These are phyloP conservation scores for Aspergillus viridinutans DNA, from an alignment of 2,329 filamentous ascomycete species.

Conservation along the genomic window DNA sequence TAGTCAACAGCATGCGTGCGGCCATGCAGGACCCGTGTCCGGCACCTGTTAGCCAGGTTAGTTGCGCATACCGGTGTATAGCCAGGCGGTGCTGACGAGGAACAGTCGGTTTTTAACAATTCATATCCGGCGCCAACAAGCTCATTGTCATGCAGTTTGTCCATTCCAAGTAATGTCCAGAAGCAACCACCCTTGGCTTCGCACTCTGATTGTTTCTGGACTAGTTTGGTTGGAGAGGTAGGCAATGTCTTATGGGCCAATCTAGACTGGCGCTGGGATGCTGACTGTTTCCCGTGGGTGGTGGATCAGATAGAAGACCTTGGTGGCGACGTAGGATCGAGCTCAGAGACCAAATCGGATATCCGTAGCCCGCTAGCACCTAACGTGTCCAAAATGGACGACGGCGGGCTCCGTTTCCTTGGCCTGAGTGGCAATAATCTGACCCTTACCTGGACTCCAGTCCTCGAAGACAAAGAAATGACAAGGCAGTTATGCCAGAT, in stretches of 20 bases:
- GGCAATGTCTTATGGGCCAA: too few species aligned
- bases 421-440: background rate
- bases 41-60: background rate
- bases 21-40: too few species aligned
- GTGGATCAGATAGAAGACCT: background rate
- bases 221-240: background rate
- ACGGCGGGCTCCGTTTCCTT: background rate
- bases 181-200: background rate
- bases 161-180: background rate
- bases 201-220: background rate
- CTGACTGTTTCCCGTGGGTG: background rate
- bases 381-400: background rate
- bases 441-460: too few species aligned
- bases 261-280: background rate
- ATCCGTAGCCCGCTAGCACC: background rate
- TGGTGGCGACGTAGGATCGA: background rate
- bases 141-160: background rate
- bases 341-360: background rate
- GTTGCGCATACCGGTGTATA: too few species aligned
- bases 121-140: background rate
- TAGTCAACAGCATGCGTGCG: background rate
- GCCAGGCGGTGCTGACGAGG: background rate
- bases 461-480: background rate
- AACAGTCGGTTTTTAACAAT: background rate
- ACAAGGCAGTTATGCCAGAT: constrained; percentile 9